Conservation (phyloP, 768 basidiomycete genomes). For the Sporobolomyces pararoseus region DNA sequence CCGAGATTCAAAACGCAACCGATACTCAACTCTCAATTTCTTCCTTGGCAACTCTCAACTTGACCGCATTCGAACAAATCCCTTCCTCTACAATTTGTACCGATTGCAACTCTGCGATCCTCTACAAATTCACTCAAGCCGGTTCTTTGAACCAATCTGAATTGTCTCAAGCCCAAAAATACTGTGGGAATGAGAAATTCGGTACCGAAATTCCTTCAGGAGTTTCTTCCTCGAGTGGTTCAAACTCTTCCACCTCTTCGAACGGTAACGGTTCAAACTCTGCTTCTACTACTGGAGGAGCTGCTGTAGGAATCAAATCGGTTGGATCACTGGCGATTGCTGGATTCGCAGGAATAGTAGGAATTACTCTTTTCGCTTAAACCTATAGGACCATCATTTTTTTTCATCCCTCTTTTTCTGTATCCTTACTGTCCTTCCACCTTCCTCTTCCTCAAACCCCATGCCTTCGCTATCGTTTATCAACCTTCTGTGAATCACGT, state of each 20-base stretch:
- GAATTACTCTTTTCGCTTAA: too few species aligned
- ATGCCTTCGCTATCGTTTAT: too few species aligned
- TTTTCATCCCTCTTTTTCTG: too few species aligned
- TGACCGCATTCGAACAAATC: conserved; percentile 32
- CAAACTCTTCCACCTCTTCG: too few species aligned
- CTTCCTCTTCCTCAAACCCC: too few species aligned
- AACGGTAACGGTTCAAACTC: neutral
- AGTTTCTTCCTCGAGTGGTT: neutral
- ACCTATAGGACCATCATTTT: too few species aligned
- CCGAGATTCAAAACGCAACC: conserved; percentile 46
- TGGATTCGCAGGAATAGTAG: too few species aligned
- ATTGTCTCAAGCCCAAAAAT: neutral
- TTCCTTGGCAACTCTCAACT: conserved; percentile 43
- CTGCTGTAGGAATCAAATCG: too few species aligned
- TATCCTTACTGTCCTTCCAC: too few species aligned
- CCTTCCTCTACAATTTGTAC: conserved; percentile 47
- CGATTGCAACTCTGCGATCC: conserved; percentile 45
- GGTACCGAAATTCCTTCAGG: conserved; percentile 19
- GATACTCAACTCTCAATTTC: conserved; percentile 43
- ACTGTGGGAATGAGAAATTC: conserved; percentile 3
- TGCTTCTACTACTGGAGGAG: neutral
- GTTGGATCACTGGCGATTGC: too few species aligned
- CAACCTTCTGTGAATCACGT: too few species aligned
- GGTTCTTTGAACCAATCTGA: neutral
- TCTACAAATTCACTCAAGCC: conserved; percentile 1